Evolutionary conservation across 2,329 filamentous ascomycete genomes (phyloP).

Genomic region (Fusarium marasasianum): DNA sequence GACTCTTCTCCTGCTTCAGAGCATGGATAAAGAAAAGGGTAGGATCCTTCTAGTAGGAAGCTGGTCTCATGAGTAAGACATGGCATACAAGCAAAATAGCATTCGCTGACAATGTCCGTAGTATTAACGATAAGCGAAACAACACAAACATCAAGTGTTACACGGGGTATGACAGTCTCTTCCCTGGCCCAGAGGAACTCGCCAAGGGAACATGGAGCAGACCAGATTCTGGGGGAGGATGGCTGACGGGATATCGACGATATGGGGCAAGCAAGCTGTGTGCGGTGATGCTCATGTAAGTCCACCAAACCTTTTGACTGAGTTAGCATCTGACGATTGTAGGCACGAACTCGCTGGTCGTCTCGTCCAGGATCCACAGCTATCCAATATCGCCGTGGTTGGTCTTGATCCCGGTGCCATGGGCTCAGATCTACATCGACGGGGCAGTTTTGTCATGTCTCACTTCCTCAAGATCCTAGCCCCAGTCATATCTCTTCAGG

Average conservation of each 20-base stretch:
- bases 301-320: background rate
- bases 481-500: slow-evolving; percentile 37
- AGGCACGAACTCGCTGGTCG: slow-evolving; percentile 50
- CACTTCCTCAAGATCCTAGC: slow-evolving; percentile 39
- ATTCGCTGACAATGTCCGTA: slow-evolving; percentile 25
- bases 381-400: slow-evolving; percentile 49
- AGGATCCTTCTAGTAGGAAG: slow-evolving; percentile 46
- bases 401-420: slow-evolving; percentile 53
- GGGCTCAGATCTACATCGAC: slow-evolving; percentile 45
- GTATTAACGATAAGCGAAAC: slow-evolving; percentile 45
- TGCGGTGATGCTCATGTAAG: slow-evolving; percentile 49
- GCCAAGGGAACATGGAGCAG: slow-evolving; percentile 49
- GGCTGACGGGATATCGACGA: slow-evolving; percentile 45
- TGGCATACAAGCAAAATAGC: too few species aligned
- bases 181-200: slow-evolving; percentile 44
- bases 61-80: slow-evolving; percentile 48
- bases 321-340: slow-evolving; percentile 5
- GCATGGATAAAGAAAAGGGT: slow-evolving; percentile 44
- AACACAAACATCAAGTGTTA: slow-evolving; percentile 33
- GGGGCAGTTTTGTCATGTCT: slow-evolving; percentile 40
- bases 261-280: slow-evolving; percentile 54
- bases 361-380: slow-evolving; percentile 46
- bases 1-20: slow-evolving; percentile 45
- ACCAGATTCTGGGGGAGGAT: slow-evolving; percentile 42
- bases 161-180: slow-evolving; percentile 40